Evolutionary conservation across 2,329 filamentous ascomycete genomes (phyloP), one percentile per base, ranked within the genome.

Genomic region (Biscogniauxia mediterranea): DNA sequence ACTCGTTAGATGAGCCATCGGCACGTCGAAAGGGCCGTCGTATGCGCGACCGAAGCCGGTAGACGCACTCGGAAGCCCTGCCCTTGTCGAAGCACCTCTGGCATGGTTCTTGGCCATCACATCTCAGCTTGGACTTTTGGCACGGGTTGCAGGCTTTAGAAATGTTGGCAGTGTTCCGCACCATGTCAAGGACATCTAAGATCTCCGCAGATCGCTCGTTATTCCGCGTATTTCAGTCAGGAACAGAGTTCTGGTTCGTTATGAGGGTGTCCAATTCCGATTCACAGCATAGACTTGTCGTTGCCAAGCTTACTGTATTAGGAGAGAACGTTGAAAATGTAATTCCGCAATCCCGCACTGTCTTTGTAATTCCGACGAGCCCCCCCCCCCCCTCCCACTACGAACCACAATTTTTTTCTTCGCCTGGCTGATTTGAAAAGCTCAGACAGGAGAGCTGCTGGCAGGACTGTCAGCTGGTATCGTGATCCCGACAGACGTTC

Each of bases 141-240:
- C 59, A 61, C 55, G 50, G 51, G 21, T 61, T 56, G 32, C 55
- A 61, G 21, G 59, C 59, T 52, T 61, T 61, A 32, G 42, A 54
- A 26, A 57, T 57, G 23, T 61, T 61, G 25, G 52, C 49, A 46
- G 55, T 53, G 21, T 20, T 52, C 17, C 52, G 55, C 4, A 52
- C 52, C 59, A 58, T 61, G 38, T 46, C 38, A 46, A 46, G 38
- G 5, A 11, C 5, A 46, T 17, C 17, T 46, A n/a, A 46, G 13
- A 3, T 9, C 17, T 46, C 38, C 17, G 38, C 38, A 46, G 38
- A 46, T n/a, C 15, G 38, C 2, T 46, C 38, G 28, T 46, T 46
- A 46, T 46, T 46, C 38, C 17, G 38, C 38, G 15, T 17, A 6
- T 46, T n/a, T 46, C 2, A 11, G 13, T 46, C 13, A 11, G 15